Base-by-base conservation (phyloP, 768 basidiomycete genomes). In the Pleurotus citrinopileatus region DNA sequence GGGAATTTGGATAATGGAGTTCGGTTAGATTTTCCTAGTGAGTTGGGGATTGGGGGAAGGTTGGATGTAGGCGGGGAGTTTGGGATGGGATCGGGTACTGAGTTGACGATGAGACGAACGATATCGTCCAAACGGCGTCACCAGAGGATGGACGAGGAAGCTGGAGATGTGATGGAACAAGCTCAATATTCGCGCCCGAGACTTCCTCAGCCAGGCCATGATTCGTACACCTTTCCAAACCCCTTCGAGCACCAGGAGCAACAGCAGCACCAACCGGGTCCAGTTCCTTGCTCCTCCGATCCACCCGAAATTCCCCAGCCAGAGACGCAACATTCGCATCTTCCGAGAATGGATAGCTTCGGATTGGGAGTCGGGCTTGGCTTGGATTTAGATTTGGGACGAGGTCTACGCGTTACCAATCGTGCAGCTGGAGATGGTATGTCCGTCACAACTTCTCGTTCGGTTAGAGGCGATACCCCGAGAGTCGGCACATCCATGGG, bases 81-180 rank as follows among this genome's bases (percentile, higher is more conserved):
- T 17, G 45, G 45, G n/a, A 32, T 47, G 28, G 45, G 45, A 3
- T 47, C 45, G 6, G 45, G 45, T 2, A 47, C 45, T 15, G 45
- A 47, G 7, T 17, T 47, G 28, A 10, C 28, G 15, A 47, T 47
- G 45, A 27, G 15, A 1, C 26, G 45, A 22, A 47, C 45, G 22
- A n/a, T 47, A 22, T 47, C 45, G 28, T 47, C 45, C 15, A 47
- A 47, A 32, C 45, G 45, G 15, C 27, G 45, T 8, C 45, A 47
- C 25, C 45, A 47, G 28, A 32, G 45, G 9, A 26, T 26, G 9
- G 45, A 17, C 23, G 44, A 19, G 7, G 19, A 13, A 7, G 17
- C 17, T 7, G 19, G 28, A 17, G 17, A 4, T 17, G n/a, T 28
- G 13, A 32, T 26, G 23, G 22, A 27, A 12, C 26, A 32, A 29